These are phyloP conservation scores for Jatropha curcas DNA, from an alignment of 345 rosid species.

Conservation along the genomic window DNA sequence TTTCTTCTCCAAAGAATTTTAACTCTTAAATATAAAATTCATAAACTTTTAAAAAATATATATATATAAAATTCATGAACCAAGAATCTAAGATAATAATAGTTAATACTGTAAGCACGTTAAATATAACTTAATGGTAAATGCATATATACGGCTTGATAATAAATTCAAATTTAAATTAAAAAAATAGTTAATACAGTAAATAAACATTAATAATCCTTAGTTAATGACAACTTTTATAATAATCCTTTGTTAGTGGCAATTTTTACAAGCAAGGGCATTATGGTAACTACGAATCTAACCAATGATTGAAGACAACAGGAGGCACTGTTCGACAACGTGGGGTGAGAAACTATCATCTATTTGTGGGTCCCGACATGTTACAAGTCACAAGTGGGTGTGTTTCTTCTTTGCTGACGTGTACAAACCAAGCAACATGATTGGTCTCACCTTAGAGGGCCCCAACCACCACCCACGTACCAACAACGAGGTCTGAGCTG, in stretches of 20 bases:
- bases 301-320: slow-evolving; percentile 52
- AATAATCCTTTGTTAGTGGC: neutral
- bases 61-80: too few species aligned
- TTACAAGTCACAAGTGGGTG: slow-evolving; percentile 30
- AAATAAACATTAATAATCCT: too few species aligned
- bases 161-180: too few species aligned
- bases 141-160: too few species aligned
- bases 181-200: neutral
- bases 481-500: slow-evolving; percentile 67
- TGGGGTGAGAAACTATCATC: slow-evolving; percentile 37
- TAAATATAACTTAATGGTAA: too few species aligned
- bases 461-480: slow-evolving; percentile 14
- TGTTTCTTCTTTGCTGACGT: slow-evolving; percentile 41
- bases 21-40: too few species aligned
- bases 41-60: too few species aligned
- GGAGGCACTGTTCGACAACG: slow-evolving; percentile 48
- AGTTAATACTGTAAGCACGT: too few species aligned
- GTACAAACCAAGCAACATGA: slow-evolving; percentile 52
- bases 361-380: slow-evolving; percentile 2
- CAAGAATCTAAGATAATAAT: too few species aligned
- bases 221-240: too few species aligned
- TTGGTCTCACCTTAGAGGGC: slow-evolving; percentile 44
- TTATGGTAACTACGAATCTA: slow-evolving; percentile 25
- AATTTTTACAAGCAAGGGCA: slow-evolving; percentile 17
- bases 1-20: too few species aligned